Base-by-base conservation (phyloP, 176 grass and related monocot genomes). In the Oryza longistaminata region DNA sequence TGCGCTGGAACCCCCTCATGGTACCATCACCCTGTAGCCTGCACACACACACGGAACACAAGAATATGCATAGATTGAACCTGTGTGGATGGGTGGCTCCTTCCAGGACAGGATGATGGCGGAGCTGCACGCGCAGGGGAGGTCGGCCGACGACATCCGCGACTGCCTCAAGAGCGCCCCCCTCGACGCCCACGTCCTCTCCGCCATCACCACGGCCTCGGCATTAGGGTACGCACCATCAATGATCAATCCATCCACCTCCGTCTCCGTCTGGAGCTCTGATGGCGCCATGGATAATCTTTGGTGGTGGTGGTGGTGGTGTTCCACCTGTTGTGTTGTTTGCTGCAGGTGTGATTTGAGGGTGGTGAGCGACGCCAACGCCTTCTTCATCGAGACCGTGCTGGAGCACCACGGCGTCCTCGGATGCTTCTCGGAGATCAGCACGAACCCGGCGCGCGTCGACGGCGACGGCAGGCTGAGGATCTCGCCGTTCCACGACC, bases 311-410 rank as follows among this genome's bases (percentile, higher is more conserved):
- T 73, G n/a, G 22, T 73, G n/a, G 22, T 62, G n/a, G 61, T 50
- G 4, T 50, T 16, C 14, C 48, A 50, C 48, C 1, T 58, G 34
- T 50, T 78, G 29, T 31, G 29, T 31, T 31, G 29, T 31, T 31
- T 31, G 50, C 72, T 40, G 39, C 39, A 97, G 91, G 87, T 97
- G 89, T 43, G 90, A 97, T 73, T 24, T 97, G 53, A 92, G 82
- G 88, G 90, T 94, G 82, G 92, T 91, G 52, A 97, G 94, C 53
- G 94, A 97, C 91, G 94, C 94, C 14, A 97, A 97, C 49, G 24
- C 82, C 11, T 91, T 89, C 88, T 97, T 97, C 92, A 91, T 97
- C 78, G 92, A 94, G 86, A 91, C 92, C 33, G 80, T 94, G 58
- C 90, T 94, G 80, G 88, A 87, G 43, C 88, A 97, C 74, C 83